These are phyloP conservation scores for Inonotus obliquus DNA, from an alignment of 1,284 basidiomycete genomes.

Conservation along the genomic window DNA sequence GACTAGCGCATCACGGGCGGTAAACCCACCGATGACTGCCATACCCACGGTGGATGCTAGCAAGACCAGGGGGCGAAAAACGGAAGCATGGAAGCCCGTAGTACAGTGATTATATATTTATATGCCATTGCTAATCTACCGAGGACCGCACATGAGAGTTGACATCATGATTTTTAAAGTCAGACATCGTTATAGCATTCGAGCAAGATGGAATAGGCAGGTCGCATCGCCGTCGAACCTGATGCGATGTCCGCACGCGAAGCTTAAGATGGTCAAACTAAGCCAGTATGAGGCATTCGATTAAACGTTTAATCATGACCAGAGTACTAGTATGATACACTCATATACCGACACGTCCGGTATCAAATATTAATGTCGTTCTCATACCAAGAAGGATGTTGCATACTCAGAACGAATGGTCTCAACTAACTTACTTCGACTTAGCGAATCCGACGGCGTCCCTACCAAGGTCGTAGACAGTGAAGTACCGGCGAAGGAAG, in stretches of 20 bases:
- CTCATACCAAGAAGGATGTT: background rate
- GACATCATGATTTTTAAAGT: too few species aligned
- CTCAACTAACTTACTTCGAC: conserved; percentile 10
- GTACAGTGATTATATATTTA: background rate
- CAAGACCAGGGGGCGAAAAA: background rate
- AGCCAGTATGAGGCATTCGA: background rate
- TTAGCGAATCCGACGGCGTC: conserved; percentile 86
- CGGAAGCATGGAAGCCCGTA: background rate
- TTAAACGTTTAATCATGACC: background rate
- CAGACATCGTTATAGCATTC: background rate
- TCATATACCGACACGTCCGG: background rate
- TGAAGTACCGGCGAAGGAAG: conserved; percentile 89
- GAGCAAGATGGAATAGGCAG: background rate
- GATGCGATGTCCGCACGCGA: background rate
- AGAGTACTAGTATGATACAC: background rate
- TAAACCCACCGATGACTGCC: background rate
- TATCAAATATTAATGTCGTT: background rate
- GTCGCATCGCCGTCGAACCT: too few species aligned
- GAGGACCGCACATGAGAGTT: too few species aligned
- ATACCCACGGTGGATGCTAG: background rate
- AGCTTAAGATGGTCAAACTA: background rate
- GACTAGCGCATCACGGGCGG: background rate
- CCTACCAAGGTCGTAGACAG: conserved; percentile 86
- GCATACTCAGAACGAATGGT: background rate
- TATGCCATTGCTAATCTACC: too few species aligned